phyloP scores from a whole-genome alignment of 768 basidiomycete genomes.

The Vararia minispora region DNA sequence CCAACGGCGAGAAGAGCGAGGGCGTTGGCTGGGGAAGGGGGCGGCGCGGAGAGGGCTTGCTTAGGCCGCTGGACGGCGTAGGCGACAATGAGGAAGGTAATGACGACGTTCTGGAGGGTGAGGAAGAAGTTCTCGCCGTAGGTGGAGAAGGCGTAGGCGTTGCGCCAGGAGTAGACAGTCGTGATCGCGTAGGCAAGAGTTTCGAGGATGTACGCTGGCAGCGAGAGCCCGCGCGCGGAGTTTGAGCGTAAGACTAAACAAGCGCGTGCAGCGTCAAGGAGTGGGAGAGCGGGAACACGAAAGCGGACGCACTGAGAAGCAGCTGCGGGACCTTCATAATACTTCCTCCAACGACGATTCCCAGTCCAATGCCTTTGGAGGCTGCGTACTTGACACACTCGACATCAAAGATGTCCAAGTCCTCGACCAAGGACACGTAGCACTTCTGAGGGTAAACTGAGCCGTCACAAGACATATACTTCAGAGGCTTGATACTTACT shows the following conservation, averaged over 20 bases:
- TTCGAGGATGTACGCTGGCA: constrained; percentile 82
- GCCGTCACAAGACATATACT: constrained; percentile 6
- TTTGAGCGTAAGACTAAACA: constrained; percentile 51
- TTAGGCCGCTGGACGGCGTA: constrained; percentile 36
- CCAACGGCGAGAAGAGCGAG: constrained; percentile 22
- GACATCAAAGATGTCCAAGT: constrained; percentile 65
- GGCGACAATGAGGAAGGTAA: constrained; percentile 78
- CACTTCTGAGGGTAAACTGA: constrained; percentile 52
- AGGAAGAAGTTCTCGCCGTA: constrained; percentile 98
- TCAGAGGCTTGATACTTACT: constrained; percentile 28
- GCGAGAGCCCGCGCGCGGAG: constrained; percentile 83
- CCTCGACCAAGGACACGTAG: constrained; percentile 79
- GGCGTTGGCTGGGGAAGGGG: constrained; percentile 18
- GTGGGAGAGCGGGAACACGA: neutral
- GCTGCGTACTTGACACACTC: constrained; percentile 85
- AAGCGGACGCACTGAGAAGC: constrained; percentile 54
- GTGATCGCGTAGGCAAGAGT: constrained; percentile 87
- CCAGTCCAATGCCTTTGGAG: constrained; percentile 88
- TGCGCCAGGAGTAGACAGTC: constrained; percentile 75
- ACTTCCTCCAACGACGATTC: constrained; percentile 83
- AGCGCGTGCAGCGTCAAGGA: constrained; percentile 3
- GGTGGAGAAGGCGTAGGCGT: constrained; percentile 88
- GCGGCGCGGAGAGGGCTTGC: constrained; percentile 10
- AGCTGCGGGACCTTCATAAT: constrained; percentile 97
- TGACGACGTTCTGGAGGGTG: constrained; percentile 76